These are phyloP conservation scores for Jaminaea rosea DNA, from an alignment of 1,284 basidiomycete species.

Conservation along the genomic window DNA sequence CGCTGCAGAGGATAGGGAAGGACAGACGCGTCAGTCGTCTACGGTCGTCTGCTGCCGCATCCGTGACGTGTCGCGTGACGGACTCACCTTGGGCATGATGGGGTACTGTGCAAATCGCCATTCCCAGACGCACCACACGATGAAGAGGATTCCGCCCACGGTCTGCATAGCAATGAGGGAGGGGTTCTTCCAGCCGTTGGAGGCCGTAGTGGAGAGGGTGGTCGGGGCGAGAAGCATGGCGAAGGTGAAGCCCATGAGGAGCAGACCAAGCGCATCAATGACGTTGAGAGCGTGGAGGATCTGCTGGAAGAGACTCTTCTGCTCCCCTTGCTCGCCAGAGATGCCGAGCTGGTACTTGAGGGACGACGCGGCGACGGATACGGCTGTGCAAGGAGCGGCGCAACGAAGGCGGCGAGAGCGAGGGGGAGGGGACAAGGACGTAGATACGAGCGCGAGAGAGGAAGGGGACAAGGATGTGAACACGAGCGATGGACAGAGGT, in stretches of 20 bases:
- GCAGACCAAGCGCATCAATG: neutral
- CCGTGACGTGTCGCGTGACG: no score
- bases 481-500: no score
- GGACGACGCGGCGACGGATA: neutral
- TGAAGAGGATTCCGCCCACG: neutral
- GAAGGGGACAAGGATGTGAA: slow-evolving; percentile 10
- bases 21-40: no score
- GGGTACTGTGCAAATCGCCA: neutral
- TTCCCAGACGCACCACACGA: neutral
- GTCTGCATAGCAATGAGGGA: neutral
- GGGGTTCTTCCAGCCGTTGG: neutral
- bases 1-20: no score
- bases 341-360: neutral
- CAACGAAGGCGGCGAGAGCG: neutral
- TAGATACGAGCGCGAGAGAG: slow-evolving; percentile 24
- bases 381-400: neutral
- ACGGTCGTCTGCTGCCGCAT: no score
- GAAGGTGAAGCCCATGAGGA: neutral
- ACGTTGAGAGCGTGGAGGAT: neutral
- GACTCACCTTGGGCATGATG: no score
- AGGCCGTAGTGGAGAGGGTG: neutral
- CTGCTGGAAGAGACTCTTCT: neutral
- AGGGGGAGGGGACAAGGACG: neutral
- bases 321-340: neutral
- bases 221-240: neutral